Evolutionary conservation across 345 rosid species (phyloP).

Genomic region (Salix koriyanagi): DNA sequence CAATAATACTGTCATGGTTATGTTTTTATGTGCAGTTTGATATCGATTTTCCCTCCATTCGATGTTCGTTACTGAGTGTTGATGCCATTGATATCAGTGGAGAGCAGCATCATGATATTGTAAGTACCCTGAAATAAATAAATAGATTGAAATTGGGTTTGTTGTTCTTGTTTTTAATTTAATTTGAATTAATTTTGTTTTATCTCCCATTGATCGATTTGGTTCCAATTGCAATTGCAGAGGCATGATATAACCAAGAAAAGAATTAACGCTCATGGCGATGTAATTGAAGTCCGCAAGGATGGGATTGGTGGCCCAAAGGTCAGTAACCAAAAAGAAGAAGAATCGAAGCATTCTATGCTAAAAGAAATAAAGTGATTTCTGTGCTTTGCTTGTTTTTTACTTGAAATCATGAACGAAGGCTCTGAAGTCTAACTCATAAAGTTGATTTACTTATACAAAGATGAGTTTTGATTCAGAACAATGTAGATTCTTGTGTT

Average conservation of each 20-base stretch:
- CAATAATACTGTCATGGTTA: not conserved
- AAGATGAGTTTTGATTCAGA: not conserved
- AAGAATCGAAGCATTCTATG: not conserved
- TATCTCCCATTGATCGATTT: not conserved
- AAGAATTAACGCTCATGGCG: slow-evolving; percentile 21
- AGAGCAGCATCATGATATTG: slow-evolving; percentile 34
- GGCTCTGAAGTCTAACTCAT: no score
- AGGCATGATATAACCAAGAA: slow-evolving; percentile 28
- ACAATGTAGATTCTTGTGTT: not conserved
- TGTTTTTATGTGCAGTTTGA: slow-evolving; percentile 23
- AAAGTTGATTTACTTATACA: not conserved
- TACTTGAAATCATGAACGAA: not conserved
- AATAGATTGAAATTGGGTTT: not conserved
- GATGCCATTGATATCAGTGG: slow-evolving; percentile 36
- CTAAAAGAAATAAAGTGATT: not conserved
- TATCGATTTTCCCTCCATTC: slow-evolving; percentile 29
- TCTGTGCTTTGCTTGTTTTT: not conserved
- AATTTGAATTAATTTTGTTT: not conserved
- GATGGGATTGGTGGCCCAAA: slow-evolving; percentile 34
- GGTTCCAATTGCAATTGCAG: slow-evolving; percentile 9
- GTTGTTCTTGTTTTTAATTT: not conserved
- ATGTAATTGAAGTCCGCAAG: slow-evolving; percentile 20
- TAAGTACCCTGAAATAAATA: not conserved
- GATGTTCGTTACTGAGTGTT: slow-evolving; percentile 26
- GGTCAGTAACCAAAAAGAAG: slow-evolving; percentile 1